Conservation (phyloP, 2,329 filamentous ascomycete genomes). For the Xylaria sp. region DNA sequence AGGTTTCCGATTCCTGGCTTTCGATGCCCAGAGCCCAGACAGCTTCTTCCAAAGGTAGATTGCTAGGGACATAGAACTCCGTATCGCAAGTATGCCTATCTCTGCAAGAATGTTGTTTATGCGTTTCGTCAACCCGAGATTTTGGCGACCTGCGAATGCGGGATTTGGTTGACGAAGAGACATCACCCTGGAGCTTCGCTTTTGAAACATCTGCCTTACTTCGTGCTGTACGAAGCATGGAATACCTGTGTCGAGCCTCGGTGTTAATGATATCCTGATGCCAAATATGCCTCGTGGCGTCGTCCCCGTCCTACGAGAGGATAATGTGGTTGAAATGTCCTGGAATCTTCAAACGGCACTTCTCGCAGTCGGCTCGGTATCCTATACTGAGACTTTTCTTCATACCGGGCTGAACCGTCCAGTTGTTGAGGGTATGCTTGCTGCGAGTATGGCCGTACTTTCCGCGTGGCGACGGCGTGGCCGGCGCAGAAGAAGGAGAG, state of each 20-base stretch:
- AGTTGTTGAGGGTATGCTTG: constrained; percentile 68
- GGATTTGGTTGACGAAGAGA: neutral
- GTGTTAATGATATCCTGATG: constrained; percentile 18
- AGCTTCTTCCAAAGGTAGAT: constrained; percentile 1
- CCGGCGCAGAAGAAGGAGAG: constrained; percentile 49
- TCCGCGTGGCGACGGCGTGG: constrained; percentile 59
- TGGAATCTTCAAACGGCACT: constrained; percentile 77
- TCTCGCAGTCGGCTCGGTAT: constrained; percentile 80
- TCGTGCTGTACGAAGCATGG: neutral
- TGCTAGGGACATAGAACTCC: constrained; percentile 7
- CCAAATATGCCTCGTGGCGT: constrained; percentile 19
- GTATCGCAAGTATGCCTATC: constrained; percentile 33
- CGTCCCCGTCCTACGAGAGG: constrained; percentile 60
- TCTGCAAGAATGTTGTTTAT: constrained; percentile 25
- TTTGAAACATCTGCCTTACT: neutral
- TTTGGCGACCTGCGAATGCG: neutral
- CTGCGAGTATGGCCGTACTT: constrained; percentile 66
- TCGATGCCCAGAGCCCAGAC: neutral
- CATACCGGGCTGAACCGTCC: constrained; percentile 70
- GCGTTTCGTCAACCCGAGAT: neutral
- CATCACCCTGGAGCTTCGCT: neutral
- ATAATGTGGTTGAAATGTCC: constrained; percentile 86
- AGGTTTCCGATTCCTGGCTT: neutral
- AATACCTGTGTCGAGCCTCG: neutral
- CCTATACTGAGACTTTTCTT: constrained; percentile 82